Evolutionary conservation across 75 land plant species (phyloP), one percentile per base, ranked within the genome.

Genomic region (Sequoia sempervirens): DNA sequence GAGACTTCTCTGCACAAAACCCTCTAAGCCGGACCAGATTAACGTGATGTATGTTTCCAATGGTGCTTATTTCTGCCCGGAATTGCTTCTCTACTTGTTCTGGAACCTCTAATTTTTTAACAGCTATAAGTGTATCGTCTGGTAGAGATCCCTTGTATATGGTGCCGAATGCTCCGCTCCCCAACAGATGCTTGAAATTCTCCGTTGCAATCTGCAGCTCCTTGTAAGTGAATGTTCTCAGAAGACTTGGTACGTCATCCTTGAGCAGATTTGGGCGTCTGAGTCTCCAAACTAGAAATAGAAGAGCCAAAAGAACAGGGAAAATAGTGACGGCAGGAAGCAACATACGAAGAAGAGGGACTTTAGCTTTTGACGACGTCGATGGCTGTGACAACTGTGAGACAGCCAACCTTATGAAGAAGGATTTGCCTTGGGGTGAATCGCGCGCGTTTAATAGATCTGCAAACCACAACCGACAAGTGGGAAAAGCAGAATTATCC

Each of bases 71-170:
- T 58, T 89, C 91, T 4, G 79, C 81, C 23, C 43, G 79, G 76
- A 89, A 89, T 45, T 89, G 86, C 80, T 81, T 81, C 34, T 86
- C 79, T 5, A 82, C 86, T 17, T 58, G 75, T 20, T 43, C 81
- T 47, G 82, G 70, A 30, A 7, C 73, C 30, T 69, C 73, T 28
- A 90, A 74, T 66, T 58, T 85, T 82, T 90, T 90, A 58, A 90
- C 89, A 5, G 91, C 89, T 3, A 90, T 74, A 13, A 69, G 30
- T 9, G 80, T 26, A 13, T 2, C 5, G 14, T 76, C 17, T 17
- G 83, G 0, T 1, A 69, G 73, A 30, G 73, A n/a, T n/a, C 73
- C 73, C 20, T 69, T 69, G 73, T 12, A 69, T 30, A 69, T 30
- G 32, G 30, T 40, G 2, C 89, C 89, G 70, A 85, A 85, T 10